Conservation (phyloP, 345 rosid species). For the Salix viminalis region DNA sequence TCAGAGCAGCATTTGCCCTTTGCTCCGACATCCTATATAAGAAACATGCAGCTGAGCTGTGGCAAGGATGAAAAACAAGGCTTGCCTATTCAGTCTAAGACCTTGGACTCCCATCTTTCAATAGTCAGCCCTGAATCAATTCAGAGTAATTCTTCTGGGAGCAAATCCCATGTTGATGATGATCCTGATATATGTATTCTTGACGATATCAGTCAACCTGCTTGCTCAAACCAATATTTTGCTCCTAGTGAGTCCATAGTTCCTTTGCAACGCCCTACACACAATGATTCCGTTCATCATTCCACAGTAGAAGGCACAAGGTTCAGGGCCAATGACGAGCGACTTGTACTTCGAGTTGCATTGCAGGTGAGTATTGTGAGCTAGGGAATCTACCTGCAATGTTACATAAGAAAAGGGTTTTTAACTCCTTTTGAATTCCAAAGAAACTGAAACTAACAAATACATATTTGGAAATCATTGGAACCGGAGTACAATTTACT, state of each 20-base stretch:
- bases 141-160: conserved; percentile 58
- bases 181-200: conserved; percentile 75
- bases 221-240: conserved; percentile 29
- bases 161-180: conserved; percentile 53
- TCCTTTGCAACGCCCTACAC: conserved; percentile 24
- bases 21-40: conserved; percentile 28
- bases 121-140: conserved; percentile 61
- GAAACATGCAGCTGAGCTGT: conserved; percentile 24
- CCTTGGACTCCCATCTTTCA: conserved; percentile 36
- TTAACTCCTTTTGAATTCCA: background rate
- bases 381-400: background rate
- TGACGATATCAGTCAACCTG: conserved; percentile 66
- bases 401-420: background rate
- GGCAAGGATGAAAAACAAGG: conserved; percentile 33
- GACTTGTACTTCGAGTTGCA: conserved; percentile 52
- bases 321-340: conserved; percentile 52
- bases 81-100: conserved; percentile 32
- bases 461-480: background rate
- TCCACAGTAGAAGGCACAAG: conserved; percentile 37
- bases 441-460: background rate
- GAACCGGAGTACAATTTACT: background rate
- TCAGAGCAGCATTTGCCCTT: conserved; percentile 29
- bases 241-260: conserved; percentile 22
- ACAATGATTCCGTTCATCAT: conserved; percentile 27
- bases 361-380: conserved; percentile 57